A percentile compares a stretch with the other conserved stretches of the same genome.
These are phyloP conservation scores for Stromatinia cepivora DNA, from an alignment of 2,329 filamentous ascomycete species.

Conservation along the genomic window DNA sequence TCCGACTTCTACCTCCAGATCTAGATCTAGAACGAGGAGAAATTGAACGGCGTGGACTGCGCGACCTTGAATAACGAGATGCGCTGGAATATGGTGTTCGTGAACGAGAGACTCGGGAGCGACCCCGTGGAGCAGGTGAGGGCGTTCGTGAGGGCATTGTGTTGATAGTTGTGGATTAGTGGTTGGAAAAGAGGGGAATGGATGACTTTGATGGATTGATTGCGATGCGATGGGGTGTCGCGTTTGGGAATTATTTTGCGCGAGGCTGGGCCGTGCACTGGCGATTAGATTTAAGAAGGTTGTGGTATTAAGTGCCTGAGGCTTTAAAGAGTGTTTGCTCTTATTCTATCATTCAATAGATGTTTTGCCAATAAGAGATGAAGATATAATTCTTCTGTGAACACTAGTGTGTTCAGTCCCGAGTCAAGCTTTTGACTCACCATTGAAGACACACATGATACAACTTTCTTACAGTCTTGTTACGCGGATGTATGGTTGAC, in stretches of 20 bases:
- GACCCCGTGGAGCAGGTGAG: constrained; percentile 32
- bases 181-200: not conserved
- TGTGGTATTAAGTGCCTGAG: not conserved
- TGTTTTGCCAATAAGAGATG: not conserved
- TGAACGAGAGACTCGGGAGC: constrained; percentile 32
- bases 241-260: constrained; percentile 19
- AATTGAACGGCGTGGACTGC: constrained; percentile 37
- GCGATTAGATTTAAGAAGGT: constrained; percentile 6
- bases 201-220: constrained; percentile 14
- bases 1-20: constrained; percentile 36
- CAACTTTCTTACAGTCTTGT: not conserved
- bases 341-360: too few relatives aligned
- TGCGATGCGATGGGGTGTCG: constrained; percentile 18
- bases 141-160: constrained; percentile 36
- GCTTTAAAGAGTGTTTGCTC: too few relatives aligned
- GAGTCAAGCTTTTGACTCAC: not conserved
- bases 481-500: not conserved
- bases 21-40: constrained; percentile 38
- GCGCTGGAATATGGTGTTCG: constrained; percentile 38
- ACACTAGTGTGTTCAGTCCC: not conserved
- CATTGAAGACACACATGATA: not conserved
- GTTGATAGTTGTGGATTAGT: constrained; percentile 7
- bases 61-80: constrained; percentile 31
- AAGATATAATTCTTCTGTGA: not conserved
- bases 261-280: constrained; percentile 11